A percentile compares a stretch with the other conserved stretches of the same genome.
These are phyloP conservation scores for Pseudofabraea citricarpa DNA, from an alignment of 2,329 filamentous ascomycete species.

Conservation along the genomic window DNA sequence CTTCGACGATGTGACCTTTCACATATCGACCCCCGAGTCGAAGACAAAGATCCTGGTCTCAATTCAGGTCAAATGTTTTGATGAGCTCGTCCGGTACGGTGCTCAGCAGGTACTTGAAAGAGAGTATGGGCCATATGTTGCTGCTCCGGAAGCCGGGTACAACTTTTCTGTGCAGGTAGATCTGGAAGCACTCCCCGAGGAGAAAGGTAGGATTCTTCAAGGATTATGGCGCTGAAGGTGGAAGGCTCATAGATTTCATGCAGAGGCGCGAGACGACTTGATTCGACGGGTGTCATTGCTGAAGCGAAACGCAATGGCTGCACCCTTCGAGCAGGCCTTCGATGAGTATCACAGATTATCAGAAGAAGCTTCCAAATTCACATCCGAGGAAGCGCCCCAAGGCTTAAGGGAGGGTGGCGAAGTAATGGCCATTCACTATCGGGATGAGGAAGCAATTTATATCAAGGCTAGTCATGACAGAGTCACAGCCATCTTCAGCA, in stretches of 20 bases:
- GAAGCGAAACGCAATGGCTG: slow-evolving; percentile 98
- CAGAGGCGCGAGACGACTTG: slow-evolving; percentile 78
- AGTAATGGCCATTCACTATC: slow-evolving; percentile 95
- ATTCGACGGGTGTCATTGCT: slow-evolving; percentile 83
- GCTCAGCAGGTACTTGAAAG: slow-evolving; percentile 86
- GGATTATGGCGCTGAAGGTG: too few relatives aligned
- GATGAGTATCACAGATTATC: slow-evolving; percentile 82
- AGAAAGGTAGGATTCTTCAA: slow-evolving; percentile 72
- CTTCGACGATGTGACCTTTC: slow-evolving; percentile 98
- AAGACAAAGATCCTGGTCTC: slow-evolving; percentile 95
- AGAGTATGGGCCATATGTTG: slow-evolving; percentile 92
- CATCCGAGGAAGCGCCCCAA: slow-evolving; percentile 88
- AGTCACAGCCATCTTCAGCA: slow-evolving; percentile 98
- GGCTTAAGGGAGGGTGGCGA: slow-evolving; percentile 84
- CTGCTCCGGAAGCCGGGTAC: slow-evolving; percentile 81
- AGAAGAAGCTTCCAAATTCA: slow-evolving; percentile 88
- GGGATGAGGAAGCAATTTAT: slow-evolving; percentile 98
- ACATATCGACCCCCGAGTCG: slow-evolving; percentile 90
- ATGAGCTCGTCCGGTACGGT: slow-evolving; percentile 87
- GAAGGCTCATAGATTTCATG: too few relatives aligned
- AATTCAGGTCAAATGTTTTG: slow-evolving; percentile 90
- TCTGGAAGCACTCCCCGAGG: slow-evolving; percentile 76
- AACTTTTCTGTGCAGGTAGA: slow-evolving; percentile 94
- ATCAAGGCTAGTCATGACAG: slow-evolving; percentile 96
- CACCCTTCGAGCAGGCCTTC: slow-evolving; percentile 96